Evolutionary conservation across 169 alveolate genomes (phyloP).

Genomic region (Eimeria acervulina): DNA sequence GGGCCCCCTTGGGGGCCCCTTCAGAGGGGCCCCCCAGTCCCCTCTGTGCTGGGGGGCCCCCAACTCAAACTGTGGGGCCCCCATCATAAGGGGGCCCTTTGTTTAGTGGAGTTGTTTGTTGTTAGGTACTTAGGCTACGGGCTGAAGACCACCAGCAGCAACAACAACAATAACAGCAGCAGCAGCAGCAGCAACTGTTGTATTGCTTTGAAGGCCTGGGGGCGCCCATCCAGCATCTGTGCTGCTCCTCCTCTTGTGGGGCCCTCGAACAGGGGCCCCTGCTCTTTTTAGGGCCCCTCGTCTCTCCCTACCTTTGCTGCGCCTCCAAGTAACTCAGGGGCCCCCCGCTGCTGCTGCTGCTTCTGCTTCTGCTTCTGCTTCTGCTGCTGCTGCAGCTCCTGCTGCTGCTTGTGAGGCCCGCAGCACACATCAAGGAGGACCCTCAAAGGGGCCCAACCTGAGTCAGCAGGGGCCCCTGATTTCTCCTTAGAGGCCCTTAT

Average conservation of each 20-base stretch:
- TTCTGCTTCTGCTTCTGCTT: background rate
- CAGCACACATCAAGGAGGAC: background rate
- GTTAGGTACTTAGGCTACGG: too few relatives aligned
- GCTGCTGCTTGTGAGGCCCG: background rate
- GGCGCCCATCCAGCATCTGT: too few relatives aligned
- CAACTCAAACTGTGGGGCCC: too few relatives aligned
- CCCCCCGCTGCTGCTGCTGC: background rate
- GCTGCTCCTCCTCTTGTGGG: constrained; percentile 40
- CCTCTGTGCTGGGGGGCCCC: too few relatives aligned
- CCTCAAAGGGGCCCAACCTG: background rate
- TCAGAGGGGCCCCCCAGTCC: constrained; percentile 23
- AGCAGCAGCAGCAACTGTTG: too few relatives aligned
- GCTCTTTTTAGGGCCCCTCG: background rate
- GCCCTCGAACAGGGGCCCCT: background rate
- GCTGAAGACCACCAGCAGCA: too few relatives aligned
- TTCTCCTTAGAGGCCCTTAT: background rate
- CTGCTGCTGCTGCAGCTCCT: background rate
- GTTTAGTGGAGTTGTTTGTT: too few relatives aligned
- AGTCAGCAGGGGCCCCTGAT: too few relatives aligned
- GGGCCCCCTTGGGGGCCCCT: constrained; percentile 34
- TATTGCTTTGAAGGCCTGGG: too few relatives aligned
- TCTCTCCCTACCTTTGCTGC: background rate
- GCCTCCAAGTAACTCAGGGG: background rate
- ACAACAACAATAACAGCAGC: too few relatives aligned
- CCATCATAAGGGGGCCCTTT: too few relatives aligned